Conservation (phyloP, 2,329 filamentous ascomycete genomes). For the Phyllosticta citrichinensis region DNA sequence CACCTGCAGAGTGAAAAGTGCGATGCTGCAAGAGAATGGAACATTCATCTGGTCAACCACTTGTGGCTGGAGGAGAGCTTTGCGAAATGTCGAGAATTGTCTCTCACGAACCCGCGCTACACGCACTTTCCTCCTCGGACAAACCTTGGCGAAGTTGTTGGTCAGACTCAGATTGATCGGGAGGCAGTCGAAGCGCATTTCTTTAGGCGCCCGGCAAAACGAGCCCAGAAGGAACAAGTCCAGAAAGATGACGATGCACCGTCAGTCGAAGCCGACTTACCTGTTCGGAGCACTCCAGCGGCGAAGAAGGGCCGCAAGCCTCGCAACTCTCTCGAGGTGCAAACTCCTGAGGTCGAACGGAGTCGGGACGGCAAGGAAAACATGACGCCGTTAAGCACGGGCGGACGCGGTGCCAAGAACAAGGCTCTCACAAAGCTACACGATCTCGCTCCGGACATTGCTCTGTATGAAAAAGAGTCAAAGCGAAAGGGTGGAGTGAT, state of each 20-base stretch:
- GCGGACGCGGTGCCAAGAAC: conserved; percentile 79
- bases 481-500: conserved; percentile 64
- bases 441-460: conserved; percentile 71
- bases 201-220: conserved; percentile 17
- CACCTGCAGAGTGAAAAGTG: conserved; percentile 88
- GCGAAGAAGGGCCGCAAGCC: conserved; percentile 20
- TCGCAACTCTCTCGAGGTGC: conserved; percentile 18
- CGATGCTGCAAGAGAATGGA: conserved; percentile 85
- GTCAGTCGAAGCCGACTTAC: conserved; percentile 12
- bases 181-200: conserved; percentile 47
- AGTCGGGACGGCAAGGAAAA: conserved; percentile 66
- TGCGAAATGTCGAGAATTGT: conserved; percentile 70
- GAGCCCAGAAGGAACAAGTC: not conserved
- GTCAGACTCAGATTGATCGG: conserved; percentile 74
- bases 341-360: conserved; percentile 42
- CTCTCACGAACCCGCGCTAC: conserved; percentile 64
- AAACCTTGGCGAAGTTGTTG: conserved; percentile 86
- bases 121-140: conserved; percentile 80
- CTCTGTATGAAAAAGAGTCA: conserved; percentile 84
- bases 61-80: conserved; percentile 98
- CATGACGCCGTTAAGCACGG: conserved; percentile 64
- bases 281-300: conserved; percentile 17
- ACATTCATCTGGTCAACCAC: conserved; percentile 82
- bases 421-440: conserved; percentile 71
- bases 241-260: not conserved